Base-by-base conservation (phyloP, 2,329 filamentous ascomycete species). In the Fusarium burgessii region DNA sequence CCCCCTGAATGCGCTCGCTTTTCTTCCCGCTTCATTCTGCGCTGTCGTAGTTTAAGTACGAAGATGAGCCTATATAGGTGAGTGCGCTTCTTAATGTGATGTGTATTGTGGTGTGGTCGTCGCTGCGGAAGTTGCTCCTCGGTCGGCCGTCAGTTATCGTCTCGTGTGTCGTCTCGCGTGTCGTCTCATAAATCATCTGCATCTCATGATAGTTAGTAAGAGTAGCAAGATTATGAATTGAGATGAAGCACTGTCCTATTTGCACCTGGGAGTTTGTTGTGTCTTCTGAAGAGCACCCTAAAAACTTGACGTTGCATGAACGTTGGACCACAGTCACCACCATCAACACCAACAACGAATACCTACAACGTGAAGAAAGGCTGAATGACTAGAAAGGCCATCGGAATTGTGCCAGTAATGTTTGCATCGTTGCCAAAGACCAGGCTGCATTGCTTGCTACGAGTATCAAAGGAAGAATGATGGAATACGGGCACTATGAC, bases 41-140 rank as follows among this genome's bases (percentile, higher is more conserved):
- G 6, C 1, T 11, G 10, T 1, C 32, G 17, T 6, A 0, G 1
- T 18, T 5, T 6, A 18, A 40, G 17, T 2, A 23, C 7, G 23
- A n/a, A 6, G 3, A 13, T 18, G 8, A 1, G 2, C 5, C n/a
- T 10, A 27, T 12, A 13, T 23, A 8, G 1, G 2, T 8, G 5
- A 13, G 14, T 11, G n/a, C 7, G 17, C 20, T n/a, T 12, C 29
- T 41, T 15, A 9, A 7, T 10, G 13, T 2, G 5, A 13, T 15
- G 7, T 35, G 4, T 13, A 23, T 33, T 27, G 6, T 1, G 0
- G 20, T 33, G 20, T 20, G n/a, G 9, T 6, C 20, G 20, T 4
- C 36, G 32, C 32, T 13, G 47, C 20, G 6, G 12, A 45, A 5
- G 17, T 33, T 35, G 27, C 40, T 47, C n/a, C 5, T 46, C 33